Percentiles rank a stretch among this genome's conserved stretches.
These are phyloP conservation scores for Fusarium clavum DNA, from an alignment of 2,329 filamentous ascomycete genomes.

Conservation along the genomic window DNA sequence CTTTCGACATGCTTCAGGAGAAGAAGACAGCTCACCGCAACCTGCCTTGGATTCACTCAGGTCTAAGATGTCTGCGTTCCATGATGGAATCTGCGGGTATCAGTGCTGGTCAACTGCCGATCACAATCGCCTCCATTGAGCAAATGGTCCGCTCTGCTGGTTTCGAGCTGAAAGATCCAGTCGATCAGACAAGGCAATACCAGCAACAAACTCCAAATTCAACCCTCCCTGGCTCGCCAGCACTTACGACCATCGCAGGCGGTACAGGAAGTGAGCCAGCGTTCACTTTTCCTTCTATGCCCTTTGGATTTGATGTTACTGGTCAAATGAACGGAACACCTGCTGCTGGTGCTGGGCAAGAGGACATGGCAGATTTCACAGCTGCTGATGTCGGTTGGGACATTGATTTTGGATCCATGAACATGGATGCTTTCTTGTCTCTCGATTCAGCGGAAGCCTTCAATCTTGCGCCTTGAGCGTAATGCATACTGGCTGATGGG, in stretches of 20 bases:
- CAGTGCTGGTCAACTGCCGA: constrained; percentile 39
- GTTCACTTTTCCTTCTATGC: constrained; percentile 48
- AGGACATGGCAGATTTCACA: constrained; percentile 46
- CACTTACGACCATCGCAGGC: constrained; percentile 14
- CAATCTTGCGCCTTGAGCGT: constrained; percentile 38
- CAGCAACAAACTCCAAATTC: constrained; percentile 23
- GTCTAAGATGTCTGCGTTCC: constrained; percentile 51
- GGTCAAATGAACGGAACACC: constrained; percentile 40
- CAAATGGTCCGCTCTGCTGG: constrained; percentile 48
- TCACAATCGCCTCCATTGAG: constrained; percentile 45
- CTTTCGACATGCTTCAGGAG: constrained; percentile 58
- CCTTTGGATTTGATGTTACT: constrained; percentile 44
- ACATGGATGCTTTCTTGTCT: constrained; percentile 50
- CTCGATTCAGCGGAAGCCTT: constrained; percentile 46
- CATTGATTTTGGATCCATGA: constrained; percentile 50
- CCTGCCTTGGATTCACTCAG: constrained; percentile 56
- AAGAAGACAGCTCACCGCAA: constrained; percentile 51
- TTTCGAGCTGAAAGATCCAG: constrained; percentile 42
- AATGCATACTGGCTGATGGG: no score
- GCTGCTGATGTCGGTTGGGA: constrained; percentile 48
- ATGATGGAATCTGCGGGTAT: constrained; percentile 47
- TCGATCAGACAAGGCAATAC: constrained; percentile 32
- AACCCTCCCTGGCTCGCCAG: constrained; percentile 36
- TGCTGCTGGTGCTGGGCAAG: constrained; percentile 31
- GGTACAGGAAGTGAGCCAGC: constrained; percentile 34